Base-by-base conservation (phyloP, 306 rosid species). In the Hippophae rhamnoides region DNA sequence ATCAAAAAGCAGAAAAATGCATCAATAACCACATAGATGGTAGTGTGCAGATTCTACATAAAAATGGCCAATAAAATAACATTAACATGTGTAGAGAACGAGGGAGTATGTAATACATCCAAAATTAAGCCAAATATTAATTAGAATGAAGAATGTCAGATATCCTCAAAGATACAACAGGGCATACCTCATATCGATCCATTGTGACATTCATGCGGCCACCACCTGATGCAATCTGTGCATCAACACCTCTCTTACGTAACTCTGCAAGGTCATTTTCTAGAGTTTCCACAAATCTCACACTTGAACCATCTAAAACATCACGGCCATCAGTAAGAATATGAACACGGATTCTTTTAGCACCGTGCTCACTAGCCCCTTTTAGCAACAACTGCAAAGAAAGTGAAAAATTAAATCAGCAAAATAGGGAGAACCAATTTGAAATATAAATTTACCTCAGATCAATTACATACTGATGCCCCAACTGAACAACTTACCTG, bases 141-240 rank as follows among this genome's bases (percentile, higher is more conserved):
- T 31, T 31, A 31, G 38, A 31, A 31, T 4, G 38, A 31, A 31
- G 38, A 2, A 31, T 31, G 4, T 31, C 38, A 31, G 38, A 31
- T 2, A 31, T 31, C 38, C 38, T 31, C 5, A 31, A 31, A 31
- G 38, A 31, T 31, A 2, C 38, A 31, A 31, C 38, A 31, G 38
- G 38, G 38, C 54, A 60, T 74, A 83, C 89, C 99, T 93, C 99
- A 60, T 93, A 93, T 26, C 99, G 94, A 59, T 88, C 99, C 99
- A 93, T 93, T n/a, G 97, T 93, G 55, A 86, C 95, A 51, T 88
- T 44, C 99, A 89, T 93, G 23, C 99, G 99, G 63, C 99, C 99
- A 44, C 99, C 99, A 63, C 99, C 99, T 56, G 99, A 93, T 41
- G 97, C 99, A 49, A 93, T 50, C 77, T 66, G 82, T 10, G 94